A percentile compares a stretch with the other conserved stretches of the same genome.
phyloP scores from a whole-genome alignment of 352 stramenopile species.

The Globisporangium takayamanum region DNA sequence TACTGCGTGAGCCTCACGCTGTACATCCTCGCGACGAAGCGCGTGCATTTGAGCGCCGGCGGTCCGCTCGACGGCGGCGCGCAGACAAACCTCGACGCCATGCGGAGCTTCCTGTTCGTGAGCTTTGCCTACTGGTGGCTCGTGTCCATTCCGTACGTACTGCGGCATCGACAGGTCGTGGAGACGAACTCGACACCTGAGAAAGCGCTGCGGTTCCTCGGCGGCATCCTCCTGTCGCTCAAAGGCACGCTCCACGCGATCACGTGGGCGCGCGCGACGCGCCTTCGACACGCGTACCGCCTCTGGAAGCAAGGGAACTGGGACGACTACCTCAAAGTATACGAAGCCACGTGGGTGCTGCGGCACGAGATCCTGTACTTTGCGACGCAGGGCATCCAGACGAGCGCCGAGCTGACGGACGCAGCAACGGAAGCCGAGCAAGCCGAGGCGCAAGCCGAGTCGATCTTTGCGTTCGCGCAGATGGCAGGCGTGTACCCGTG shows the following conservation, averaged over 20 bases:
- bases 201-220: slow-evolving; percentile 60
- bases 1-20: slow-evolving; percentile 67
- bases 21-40: slow-evolving; percentile 68
- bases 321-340: slow-evolving; percentile 83
- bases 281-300: slow-evolving; percentile 50
- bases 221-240: slow-evolving; percentile 54
- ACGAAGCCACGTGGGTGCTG: slow-evolving; percentile 81
- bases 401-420: slow-evolving; percentile 12
- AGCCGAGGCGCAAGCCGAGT: slow-evolving; percentile 20
- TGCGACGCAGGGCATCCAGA: slow-evolving; percentile 73
- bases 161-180: slow-evolving; percentile 51
- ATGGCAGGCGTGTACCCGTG: slow-evolving; percentile 60
- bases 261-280: slow-evolving; percentile 65
- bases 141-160: slow-evolving; percentile 61
- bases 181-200: slow-evolving; percentile 42
- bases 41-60: slow-evolving; percentile 50
- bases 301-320: slow-evolving; percentile 77
- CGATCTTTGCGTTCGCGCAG: slow-evolving; percentile 65
- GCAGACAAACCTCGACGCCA: slow-evolving; percentile 68
- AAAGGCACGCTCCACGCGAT: slow-evolving; percentile 61
- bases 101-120: slow-evolving; percentile 71
- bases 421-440: slow-evolving; percentile 3
- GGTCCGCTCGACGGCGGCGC: slow-evolving; percentile 30
- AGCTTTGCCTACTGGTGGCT: slow-evolving; percentile 67
- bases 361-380: slow-evolving; percentile 81